Evolutionary conservation across 2,329 filamentous ascomycete genomes (phyloP).

Genomic region (Fusarium fujikuroi): DNA sequence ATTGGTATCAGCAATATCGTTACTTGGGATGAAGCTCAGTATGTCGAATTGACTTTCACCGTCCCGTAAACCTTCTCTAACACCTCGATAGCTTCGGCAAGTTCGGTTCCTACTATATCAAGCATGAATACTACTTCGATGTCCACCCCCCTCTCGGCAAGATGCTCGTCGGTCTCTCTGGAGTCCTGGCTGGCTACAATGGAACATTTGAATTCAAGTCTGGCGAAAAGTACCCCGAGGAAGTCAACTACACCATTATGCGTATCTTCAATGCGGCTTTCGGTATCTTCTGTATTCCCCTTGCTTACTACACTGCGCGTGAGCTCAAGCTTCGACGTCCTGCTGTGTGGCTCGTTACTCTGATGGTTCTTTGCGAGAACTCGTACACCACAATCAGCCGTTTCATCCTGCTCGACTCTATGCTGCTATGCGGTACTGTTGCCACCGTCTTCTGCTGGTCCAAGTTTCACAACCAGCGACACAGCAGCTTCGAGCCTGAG

Average conservation of each 20-base stretch:
- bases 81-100: slow-evolving; percentile 78
- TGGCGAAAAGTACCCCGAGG: slow-evolving; percentile 91
- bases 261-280: slow-evolving; percentile 96
- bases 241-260: slow-evolving; percentile 98
- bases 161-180: slow-evolving; percentile 96
- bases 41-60: slow-evolving; percentile 46
- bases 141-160: slow-evolving; percentile 96
- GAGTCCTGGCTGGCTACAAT: slow-evolving; percentile 97
- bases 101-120: slow-evolving; percentile 98
- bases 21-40: slow-evolving; percentile 76
- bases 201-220: slow-evolving; percentile 99
- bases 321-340: slow-evolving; percentile 88
- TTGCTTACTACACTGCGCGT: slow-evolving; percentile 94
- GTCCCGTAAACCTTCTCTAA: slow-evolving; percentile 14
- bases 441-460: slow-evolving; percentile 97
- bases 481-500: slow-evolving; percentile 85
- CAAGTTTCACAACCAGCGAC: slow-evolving; percentile 90
- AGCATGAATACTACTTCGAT: slow-evolving; percentile 97
- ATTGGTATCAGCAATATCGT: slow-evolving; percentile 75
- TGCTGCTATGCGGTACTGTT: slow-evolving; percentile 99
- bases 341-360: slow-evolving; percentile 91
- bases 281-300: slow-evolving; percentile 88
- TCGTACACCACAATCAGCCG: slow-evolving; percentile 99
- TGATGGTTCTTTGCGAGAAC: slow-evolving; percentile 99
- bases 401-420: slow-evolving; percentile 97